Evolutionary conservation across 768 basidiomycete species (phyloP).

Genomic region (Omphalotus guepiniiformis): DNA sequence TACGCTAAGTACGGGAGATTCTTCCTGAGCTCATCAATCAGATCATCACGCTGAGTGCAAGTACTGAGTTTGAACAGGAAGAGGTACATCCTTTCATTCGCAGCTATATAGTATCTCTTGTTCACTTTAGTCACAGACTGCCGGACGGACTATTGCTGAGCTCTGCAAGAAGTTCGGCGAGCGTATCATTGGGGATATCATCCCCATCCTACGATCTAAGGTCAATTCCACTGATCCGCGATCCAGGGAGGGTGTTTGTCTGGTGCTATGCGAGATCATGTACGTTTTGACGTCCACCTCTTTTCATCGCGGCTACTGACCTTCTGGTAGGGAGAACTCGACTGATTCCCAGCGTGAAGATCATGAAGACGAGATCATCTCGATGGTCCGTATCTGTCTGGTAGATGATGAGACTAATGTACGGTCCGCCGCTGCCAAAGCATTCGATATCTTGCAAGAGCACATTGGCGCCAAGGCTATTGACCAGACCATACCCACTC

Average conservation of each 20-base stretch:
- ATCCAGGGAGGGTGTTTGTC: slow-evolving; percentile 80
- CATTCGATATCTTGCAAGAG: slow-evolving; percentile 92
- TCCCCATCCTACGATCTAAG: slow-evolving; percentile 69
- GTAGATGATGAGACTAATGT: slow-evolving; percentile 88
- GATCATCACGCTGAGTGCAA: slow-evolving; percentile 73
- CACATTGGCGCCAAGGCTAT: slow-evolving; percentile 87
- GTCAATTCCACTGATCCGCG: slow-evolving; percentile 57
- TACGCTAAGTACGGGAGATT: slow-evolving; percentile 81
- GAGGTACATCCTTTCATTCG: slow-evolving; percentile 50
- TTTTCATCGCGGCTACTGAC: slow-evolving; percentile 8
- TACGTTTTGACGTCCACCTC: slow-evolving; percentile 29
- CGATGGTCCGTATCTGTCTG: slow-evolving; percentile 76
- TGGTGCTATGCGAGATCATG: slow-evolving; percentile 88
- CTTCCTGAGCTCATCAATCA: slow-evolving; percentile 79
- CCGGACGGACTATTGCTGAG: slow-evolving; percentile 82
- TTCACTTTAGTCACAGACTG: slow-evolving; percentile 54
- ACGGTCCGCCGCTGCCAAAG: slow-evolving; percentile 80
- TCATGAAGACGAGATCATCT: slow-evolving; percentile 84
- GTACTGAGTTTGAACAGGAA: slow-evolving; percentile 79
- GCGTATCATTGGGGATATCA: slow-evolving; percentile 77
- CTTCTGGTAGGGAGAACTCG: slow-evolving; percentile 65
- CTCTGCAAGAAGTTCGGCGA: slow-evolving; percentile 96
- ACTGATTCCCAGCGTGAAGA: slow-evolving; percentile 81
- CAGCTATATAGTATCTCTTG: not conserved
- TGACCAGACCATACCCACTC: slow-evolving; percentile 93